phyloP scores from a whole-genome alignment of 2,329 filamentous ascomycete species.

The Clonostachys rosea region DNA sequence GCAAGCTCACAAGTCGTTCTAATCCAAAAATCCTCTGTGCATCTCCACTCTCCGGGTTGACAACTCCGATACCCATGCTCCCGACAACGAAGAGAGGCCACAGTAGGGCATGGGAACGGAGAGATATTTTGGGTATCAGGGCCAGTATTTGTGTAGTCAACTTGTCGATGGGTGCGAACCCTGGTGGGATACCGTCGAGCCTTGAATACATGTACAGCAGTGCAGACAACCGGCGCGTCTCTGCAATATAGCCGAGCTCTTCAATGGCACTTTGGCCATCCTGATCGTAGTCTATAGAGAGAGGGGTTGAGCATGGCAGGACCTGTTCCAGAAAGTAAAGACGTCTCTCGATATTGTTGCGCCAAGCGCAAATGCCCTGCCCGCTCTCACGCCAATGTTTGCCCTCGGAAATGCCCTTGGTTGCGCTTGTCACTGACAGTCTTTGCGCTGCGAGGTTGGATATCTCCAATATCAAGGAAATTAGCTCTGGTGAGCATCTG shows the following conservation, averaged over 20 bases:
- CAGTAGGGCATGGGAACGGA: neutral
- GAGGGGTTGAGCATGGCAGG: neutral
- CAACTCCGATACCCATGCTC: neutral
- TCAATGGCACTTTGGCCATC: neutral
- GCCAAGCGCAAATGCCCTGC: neutral
- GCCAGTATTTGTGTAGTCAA: neutral
- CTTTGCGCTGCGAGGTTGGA: neutral
- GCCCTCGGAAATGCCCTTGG: neutral
- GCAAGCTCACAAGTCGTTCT: neutral
- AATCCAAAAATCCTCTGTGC: neutral
- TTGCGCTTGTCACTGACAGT: neutral
- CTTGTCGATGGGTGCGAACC: neutral
- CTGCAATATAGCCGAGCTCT: neutral
- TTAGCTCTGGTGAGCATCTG: neutral
- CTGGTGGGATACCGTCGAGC: neutral
- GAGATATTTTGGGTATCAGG: neutral
- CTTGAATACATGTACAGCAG: neutral
- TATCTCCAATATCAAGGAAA: neutral
- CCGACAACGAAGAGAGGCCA: neutral
- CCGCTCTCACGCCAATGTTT: neutral
- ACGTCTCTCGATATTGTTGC: neutral
- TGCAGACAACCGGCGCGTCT: neutral
- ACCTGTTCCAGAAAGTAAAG: neutral
- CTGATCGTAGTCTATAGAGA: neutral
- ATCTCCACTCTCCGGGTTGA: neutral